These are phyloP conservation scores for Secale cereale DNA, from an alignment of 176 grass and related monocot genomes.

Conservation along the genomic window DNA sequence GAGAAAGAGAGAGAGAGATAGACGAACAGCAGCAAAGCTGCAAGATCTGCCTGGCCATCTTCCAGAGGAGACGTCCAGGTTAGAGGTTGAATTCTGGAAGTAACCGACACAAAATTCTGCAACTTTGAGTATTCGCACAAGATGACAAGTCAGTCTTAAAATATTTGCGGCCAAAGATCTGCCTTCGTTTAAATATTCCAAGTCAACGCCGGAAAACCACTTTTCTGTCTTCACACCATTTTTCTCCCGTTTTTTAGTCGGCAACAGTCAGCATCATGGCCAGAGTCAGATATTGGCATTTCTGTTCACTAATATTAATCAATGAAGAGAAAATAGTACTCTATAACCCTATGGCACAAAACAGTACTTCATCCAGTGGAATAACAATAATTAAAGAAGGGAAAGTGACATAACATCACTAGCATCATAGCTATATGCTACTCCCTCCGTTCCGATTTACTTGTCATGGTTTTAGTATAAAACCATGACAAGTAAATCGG, in stretches of 20 bases:
- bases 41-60: neutral
- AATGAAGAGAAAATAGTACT: neutral
- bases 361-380: slow-evolving; percentile 78
- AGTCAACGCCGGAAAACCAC: slow-evolving; percentile 1
- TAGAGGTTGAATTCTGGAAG: neutral
- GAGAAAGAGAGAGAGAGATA: neutral
- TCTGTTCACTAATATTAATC: slow-evolving; percentile 7
- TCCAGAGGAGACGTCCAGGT: neutral
- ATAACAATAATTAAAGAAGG: neutral
- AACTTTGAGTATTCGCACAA: neutral
- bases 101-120: neutral
- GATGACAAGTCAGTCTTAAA: neutral
- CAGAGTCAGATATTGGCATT: neutral
- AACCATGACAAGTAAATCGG: too few relatives aligned
- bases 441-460: too few relatives aligned
- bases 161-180: neutral
- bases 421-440: neutral
- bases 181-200: neutral
- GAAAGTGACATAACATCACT: too few relatives aligned
- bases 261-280: neutral
- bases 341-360: slow-evolving; percentile 38
- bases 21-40: neutral
- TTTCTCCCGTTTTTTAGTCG: neutral
- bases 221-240: slow-evolving; percentile 6
- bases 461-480: too few relatives aligned